phyloP scores from a whole-genome alignment of 768 basidiomycete genomes.

The Tephrocybe sp. region DNA sequence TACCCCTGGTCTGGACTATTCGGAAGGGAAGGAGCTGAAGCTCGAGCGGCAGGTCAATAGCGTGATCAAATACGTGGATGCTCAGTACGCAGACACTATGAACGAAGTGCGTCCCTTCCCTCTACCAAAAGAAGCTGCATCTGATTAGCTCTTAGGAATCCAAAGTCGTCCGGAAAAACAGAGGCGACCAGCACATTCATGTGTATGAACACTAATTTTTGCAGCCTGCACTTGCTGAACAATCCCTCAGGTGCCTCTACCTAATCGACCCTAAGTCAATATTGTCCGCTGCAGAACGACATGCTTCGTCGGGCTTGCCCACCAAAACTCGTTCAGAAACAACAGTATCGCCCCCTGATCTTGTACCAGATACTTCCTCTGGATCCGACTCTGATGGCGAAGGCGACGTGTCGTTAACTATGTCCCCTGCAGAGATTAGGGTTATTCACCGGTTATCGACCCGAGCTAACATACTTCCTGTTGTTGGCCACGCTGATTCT shows the following conservation, averaged over 20 bases:
- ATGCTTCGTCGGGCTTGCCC: slow-evolving; percentile 47
- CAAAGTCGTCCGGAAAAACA: slow-evolving; percentile 84
- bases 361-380: slow-evolving; percentile 53
- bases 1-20: slow-evolving; percentile 82
- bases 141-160: slow-evolving; percentile 57
- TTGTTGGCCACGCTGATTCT: slow-evolving; percentile 79
- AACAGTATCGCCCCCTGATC: slow-evolving; percentile 59
- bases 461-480: slow-evolving; percentile 79
- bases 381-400: slow-evolving; percentile 52
- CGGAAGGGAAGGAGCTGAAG: slow-evolving; percentile 68
- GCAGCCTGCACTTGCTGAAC: slow-evolving; percentile 6
- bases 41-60: slow-evolving; percentile 77
- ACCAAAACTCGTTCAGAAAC: slow-evolving; percentile 65
- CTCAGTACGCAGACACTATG: slow-evolving; percentile 84
- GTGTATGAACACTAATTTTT: slow-evolving; percentile 49
- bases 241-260: slow-evolving; percentile 68
- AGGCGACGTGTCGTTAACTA: slow-evolving; percentile 49
- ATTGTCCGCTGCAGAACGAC: slow-evolving; percentile 52
- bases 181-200: slow-evolving; percentile 89
- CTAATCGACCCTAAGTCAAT: slow-evolving; percentile 80
- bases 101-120: slow-evolving; percentile 57
- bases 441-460: slow-evolving; percentile 75
- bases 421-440: slow-evolving; percentile 78
- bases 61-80: slow-evolving; percentile 77
- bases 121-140: slow-evolving; percentile 1